A percentile compares a stretch with the other conserved stretches of the same genome.
phyloP scores from a whole-genome alignment of 257 asterid species.

The Solanum ahanhuiri region DNA sequence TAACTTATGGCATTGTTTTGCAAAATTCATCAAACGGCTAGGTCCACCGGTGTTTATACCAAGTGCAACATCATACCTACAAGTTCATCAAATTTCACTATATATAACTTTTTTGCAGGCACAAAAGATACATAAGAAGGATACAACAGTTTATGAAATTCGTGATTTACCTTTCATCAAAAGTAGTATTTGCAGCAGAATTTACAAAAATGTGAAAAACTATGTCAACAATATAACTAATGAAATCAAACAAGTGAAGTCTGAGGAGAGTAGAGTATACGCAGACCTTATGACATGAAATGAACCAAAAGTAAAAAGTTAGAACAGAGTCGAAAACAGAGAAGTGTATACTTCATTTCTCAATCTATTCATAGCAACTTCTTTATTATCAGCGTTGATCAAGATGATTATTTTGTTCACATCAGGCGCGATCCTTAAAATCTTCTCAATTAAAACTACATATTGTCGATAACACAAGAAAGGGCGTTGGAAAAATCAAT shows the following conservation, averaged over 20 bases:
- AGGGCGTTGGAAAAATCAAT: neutral
- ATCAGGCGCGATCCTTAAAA: conserved; percentile 70
- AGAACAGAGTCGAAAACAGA: neutral
- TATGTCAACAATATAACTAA: neutral
- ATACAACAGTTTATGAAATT: neutral
- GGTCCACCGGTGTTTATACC: conserved; percentile 81
- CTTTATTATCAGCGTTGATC: conserved; percentile 68
- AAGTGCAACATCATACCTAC: conserved; percentile 74
- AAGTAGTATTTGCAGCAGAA: conserved; percentile 88
- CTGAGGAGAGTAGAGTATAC: neutral
- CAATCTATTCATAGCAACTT: conserved; percentile 59
- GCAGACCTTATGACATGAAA: neutral
- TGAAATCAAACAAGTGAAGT: neutral
- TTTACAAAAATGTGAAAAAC: conserved; percentile 9
- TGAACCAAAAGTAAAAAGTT: neutral
- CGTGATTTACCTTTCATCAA: conserved; percentile 62
- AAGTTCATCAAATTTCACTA: conserved; percentile 2
- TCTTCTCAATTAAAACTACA: conserved; percentile 79
- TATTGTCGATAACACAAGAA: neutral
- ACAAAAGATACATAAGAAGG: neutral
- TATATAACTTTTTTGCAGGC: neutral
- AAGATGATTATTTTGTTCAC: conserved; percentile 54
- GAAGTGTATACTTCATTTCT: conserved; percentile 47
- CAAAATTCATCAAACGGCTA: conserved; percentile 51
- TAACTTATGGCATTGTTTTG: conserved; percentile 58